Conservation (phyloP, 805 yeast genomes). For the Wickerhamiella australiensis region DNA sequence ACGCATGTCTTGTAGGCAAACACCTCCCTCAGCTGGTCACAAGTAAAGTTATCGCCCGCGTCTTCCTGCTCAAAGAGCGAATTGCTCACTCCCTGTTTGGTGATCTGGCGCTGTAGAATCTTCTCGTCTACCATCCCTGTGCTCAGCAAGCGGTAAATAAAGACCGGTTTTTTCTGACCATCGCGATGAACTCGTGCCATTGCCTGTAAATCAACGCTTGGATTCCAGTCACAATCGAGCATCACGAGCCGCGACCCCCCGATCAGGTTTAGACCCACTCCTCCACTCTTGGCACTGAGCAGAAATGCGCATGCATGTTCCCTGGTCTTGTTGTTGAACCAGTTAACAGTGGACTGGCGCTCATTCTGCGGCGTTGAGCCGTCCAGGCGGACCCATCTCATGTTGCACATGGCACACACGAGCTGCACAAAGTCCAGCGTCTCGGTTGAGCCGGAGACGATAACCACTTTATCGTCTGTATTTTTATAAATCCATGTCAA, state of each 20-base stretch:
- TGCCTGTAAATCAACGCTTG: constrained; percentile 82
- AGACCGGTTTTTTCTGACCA: constrained; percentile 73
- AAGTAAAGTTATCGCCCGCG: constrained; percentile 46
- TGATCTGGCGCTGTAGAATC: constrained; percentile 80
- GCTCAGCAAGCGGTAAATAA: constrained; percentile 68
- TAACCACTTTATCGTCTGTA: constrained; percentile 61
- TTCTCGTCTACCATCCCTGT: constrained; percentile 85
- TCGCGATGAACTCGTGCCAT: constrained; percentile 93
- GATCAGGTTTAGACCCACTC: constrained; percentile 76
- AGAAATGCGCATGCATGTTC: constrained; percentile 48
- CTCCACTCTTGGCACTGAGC: constrained; percentile 84
- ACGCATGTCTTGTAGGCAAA: constrained; percentile 47
- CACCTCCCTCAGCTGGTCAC: constrained; percentile 57
- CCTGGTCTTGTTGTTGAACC: constrained; percentile 44
- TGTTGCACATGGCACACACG: constrained; percentile 37
- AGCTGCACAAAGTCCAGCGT: constrained; percentile 67
- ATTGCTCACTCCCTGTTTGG: constrained; percentile 68
- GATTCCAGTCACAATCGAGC: constrained; percentile 96
- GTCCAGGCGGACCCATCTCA: constrained; percentile 56
- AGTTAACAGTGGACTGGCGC: constrained; percentile 52
- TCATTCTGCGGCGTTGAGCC: constrained; percentile 65
- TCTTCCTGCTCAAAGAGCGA: constrained; percentile 41
- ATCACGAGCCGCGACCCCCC: constrained; percentile 82
- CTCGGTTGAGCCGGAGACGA: constrained; percentile 79
- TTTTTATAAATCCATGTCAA: constrained; percentile 36